Evolutionary conservation across 2,329 filamentous ascomycete genomes (phyloP), one percentile per base, ranked within the genome.

Genomic region (Beauveria asiatica): DNA sequence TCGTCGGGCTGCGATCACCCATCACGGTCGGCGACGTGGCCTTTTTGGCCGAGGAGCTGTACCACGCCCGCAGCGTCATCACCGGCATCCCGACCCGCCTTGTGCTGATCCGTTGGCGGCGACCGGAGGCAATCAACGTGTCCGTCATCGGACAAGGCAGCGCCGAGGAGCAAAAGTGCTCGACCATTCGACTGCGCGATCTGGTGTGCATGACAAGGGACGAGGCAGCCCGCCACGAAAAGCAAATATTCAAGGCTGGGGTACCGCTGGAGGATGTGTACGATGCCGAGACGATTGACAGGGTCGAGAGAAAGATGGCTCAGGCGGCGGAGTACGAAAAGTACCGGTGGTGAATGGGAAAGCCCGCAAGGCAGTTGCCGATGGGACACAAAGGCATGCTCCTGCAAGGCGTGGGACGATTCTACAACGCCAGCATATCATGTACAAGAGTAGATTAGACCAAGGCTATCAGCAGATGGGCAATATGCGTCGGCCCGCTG

Each of bases 141-240:
- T 75, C 81, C 51, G 75, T 73, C 16, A 77, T 90, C 16, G 87
- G 92, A 46, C 78, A 83, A 58, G 80, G 80, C 37, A 83, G 84
- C 41, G 83, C 84, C 45, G 80, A 86, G n/a, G 84, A 86, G 23
- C 92, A 97, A 72, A 95, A 89, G 69, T 85, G 81, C 50, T 86
- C 89, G n/a, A 82, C 80, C 3, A 66, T 97, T 5, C 73, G 79
- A 37, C 74, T 93, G 66, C 79, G 81, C 30, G 87, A 96, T 50
- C 70, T 97, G 62, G 92, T 96, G 0, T 89, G 89, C 67, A 90
- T 97, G 90, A 97, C 92, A 1, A 96, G 92, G 72, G 92, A 97
- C 63, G 92, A 97, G 73, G 90, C 89, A 3, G 75, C 80, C 17
- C 80, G 83, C 61, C 94, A 99, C 72, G 90, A 95, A 70, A 89